These are phyloP conservation scores for Cercophora scortea DNA, from an alignment of 495 filamentous ascomycete species.

Conservation along the genomic window DNA sequence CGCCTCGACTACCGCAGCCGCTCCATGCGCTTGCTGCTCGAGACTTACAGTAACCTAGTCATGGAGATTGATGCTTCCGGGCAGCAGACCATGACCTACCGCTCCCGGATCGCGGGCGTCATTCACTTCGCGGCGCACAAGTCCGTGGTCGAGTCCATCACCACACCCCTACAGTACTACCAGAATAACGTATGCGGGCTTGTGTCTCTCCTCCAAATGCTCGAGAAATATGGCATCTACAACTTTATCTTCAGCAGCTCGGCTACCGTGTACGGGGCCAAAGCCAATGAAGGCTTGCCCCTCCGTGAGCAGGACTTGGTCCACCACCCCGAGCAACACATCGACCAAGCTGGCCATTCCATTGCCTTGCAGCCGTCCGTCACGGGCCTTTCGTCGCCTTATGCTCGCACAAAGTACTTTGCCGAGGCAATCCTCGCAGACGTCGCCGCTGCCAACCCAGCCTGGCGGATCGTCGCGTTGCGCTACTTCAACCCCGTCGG, in stretches of 20 bases:
- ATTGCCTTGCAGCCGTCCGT: conserved; percentile 11
- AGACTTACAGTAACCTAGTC: conserved; percentile 22
- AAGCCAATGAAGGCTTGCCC: conserved; percentile 44
- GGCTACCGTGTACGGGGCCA: conserved; percentile 53
- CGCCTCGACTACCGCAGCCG: conserved; percentile 50
- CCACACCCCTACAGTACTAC: conserved; percentile 53
- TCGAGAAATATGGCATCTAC: conserved; percentile 53
- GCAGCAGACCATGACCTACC: conserved; percentile 31
- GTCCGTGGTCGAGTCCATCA: conserved; percentile 31
- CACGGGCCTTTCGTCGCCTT: conserved; percentile 54
- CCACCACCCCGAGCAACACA: conserved; percentile 47
- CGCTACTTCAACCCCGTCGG: conserved; percentile 65
- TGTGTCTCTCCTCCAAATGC: conserved; percentile 47
- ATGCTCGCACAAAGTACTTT: conserved; percentile 61
- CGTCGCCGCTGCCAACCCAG: conserved; percentile 47
- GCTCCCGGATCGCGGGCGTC: conserved; percentile 49
- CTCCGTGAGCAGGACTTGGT: conserved; percentile 54
- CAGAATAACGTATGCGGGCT: conserved; percentile 58
- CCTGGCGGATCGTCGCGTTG: conserved; percentile 54
- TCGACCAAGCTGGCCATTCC: conserved; percentile 40
- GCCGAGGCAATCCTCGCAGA: conserved; percentile 59
- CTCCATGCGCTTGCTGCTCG: conserved; percentile 15
- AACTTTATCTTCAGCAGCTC: conserved; percentile 62
- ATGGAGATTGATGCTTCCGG: conserved; percentile 33
- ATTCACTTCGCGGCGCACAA: conserved; percentile 54